Conservation (phyloP, 257 asterid species). For the Nicotiana noctiflora region DNA sequence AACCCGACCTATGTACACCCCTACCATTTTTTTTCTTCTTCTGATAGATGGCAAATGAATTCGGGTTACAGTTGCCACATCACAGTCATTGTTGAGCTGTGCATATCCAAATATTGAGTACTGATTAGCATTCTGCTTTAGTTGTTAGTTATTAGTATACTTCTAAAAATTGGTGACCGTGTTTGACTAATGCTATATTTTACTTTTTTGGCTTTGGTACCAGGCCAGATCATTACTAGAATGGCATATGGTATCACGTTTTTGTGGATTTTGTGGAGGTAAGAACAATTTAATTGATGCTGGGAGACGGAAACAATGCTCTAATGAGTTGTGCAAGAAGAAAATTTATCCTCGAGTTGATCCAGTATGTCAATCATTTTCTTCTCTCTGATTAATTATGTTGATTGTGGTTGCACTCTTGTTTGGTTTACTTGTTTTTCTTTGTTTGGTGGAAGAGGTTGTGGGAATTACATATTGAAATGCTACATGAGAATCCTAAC, state of each 20-base stretch:
- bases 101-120: not conserved
- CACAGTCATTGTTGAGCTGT: not conserved
- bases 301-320: conserved; percentile 80
- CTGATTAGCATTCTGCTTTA: not conserved
- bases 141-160: not conserved
- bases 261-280: conserved; percentile 82
- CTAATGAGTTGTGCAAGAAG: conserved; percentile 68
- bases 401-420: not conserved
- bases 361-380: conserved; percentile 51
- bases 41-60: not conserved
- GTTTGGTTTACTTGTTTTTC: not conserved
- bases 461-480: not conserved
- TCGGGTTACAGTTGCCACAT: not conserved
- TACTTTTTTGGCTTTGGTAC: conserved; percentile 6
- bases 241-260: conserved; percentile 69
- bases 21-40: not conserved
- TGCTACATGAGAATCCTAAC: not conserved
- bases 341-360: conserved; percentile 92
- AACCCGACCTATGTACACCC: too few species aligned
- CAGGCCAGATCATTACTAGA: conserved; percentile 92
- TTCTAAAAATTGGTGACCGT: not conserved
- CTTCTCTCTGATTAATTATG: conserved; percentile 2
- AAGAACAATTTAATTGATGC: conserved; percentile 68
- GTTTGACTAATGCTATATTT: not conserved
- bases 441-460: not conserved